Evolutionary conservation across 768 basidiomycete genomes (phyloP).

Genomic region (Pulveroboletus sp.): DNA sequence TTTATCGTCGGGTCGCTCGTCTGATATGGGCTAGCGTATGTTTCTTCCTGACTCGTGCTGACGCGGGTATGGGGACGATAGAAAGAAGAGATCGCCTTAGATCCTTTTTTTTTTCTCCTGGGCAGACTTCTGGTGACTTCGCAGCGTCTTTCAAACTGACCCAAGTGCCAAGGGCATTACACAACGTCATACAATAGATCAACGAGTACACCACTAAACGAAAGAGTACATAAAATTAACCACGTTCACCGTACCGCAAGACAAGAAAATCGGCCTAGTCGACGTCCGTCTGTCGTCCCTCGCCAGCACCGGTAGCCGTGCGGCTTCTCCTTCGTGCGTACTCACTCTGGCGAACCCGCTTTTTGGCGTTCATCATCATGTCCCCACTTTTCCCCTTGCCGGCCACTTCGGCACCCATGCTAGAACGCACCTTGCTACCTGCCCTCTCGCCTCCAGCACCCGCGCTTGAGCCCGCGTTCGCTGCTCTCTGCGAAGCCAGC

Average conservation of each 20-base stretch:
- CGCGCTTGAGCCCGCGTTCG: constrained; percentile 10
- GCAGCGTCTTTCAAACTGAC: too few species aligned
- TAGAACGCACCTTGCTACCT: constrained; percentile 44
- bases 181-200: background rate
- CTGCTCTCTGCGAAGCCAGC: constrained; percentile 65
- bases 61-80: too few species aligned
- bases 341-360: constrained; percentile 72
- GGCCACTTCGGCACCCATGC: constrained; percentile 37
- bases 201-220: background rate
- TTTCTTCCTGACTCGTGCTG: too few species aligned
- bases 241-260: constrained; percentile 9
- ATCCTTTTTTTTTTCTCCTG: too few species aligned
- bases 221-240: constrained; percentile 7
- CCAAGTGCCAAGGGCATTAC: too few species aligned
- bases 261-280: constrained; percentile 2
- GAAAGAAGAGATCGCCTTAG: too few species aligned
- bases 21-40: too few species aligned
- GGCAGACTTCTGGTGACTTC: too few species aligned
- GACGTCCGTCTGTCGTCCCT: constrained; percentile 11
- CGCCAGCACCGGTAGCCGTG: constrained; percentile 15
- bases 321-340: constrained; percentile 56
- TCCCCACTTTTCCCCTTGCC: constrained; percentile 33
- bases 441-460: constrained; percentile 17
- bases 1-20: too few species aligned
- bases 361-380: constrained; percentile 63